Conservation (phyloP, 352 stramenopile species). For the Aphanomyces astaci region DNA sequence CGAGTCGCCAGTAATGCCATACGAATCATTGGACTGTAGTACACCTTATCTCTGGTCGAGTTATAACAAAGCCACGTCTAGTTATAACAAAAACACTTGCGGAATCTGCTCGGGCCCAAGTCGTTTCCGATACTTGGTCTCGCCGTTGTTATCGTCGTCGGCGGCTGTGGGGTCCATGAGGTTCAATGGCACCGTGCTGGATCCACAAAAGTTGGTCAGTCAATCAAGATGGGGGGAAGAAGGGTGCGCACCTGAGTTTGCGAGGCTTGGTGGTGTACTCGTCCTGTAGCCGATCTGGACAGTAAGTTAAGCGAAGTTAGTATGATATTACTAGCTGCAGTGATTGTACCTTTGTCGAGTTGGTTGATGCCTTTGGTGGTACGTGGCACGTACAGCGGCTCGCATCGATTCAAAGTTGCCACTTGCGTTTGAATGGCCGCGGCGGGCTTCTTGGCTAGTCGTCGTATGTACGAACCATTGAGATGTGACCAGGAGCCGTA, state of each 20-base stretch:
- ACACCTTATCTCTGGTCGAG: too few species aligned
- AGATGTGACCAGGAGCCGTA: too few species aligned
- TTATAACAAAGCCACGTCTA: too few species aligned
- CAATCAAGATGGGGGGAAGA: too few species aligned
- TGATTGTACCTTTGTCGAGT: constrained; percentile 36
- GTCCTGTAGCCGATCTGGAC: constrained; percentile 41
- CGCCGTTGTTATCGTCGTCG: constrained; percentile 14
- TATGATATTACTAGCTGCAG: too few species aligned
- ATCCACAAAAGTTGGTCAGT: background rate
- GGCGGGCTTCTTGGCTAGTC: constrained; percentile 44
- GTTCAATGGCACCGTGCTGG: constrained; percentile 37
- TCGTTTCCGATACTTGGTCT: constrained; percentile 35
- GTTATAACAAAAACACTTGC: constrained; percentile 71
- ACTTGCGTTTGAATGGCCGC: constrained; percentile 58
- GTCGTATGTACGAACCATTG: too few species aligned
- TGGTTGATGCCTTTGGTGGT: constrained; percentile 37
- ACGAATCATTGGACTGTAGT: too few species aligned
- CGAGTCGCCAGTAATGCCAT: too few species aligned
- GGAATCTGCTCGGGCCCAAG: constrained; percentile 36
- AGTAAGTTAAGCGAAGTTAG: background rate
- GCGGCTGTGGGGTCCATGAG: constrained; percentile 24
- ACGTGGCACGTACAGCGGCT: constrained; percentile 32
- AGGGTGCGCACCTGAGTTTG: constrained; percentile 34
- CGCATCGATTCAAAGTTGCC: constrained; percentile 29
- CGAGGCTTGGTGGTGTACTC: constrained; percentile 56